Base-by-base conservation (phyloP, 805 yeast species). In the Metschnikowia cubensis region DNA sequence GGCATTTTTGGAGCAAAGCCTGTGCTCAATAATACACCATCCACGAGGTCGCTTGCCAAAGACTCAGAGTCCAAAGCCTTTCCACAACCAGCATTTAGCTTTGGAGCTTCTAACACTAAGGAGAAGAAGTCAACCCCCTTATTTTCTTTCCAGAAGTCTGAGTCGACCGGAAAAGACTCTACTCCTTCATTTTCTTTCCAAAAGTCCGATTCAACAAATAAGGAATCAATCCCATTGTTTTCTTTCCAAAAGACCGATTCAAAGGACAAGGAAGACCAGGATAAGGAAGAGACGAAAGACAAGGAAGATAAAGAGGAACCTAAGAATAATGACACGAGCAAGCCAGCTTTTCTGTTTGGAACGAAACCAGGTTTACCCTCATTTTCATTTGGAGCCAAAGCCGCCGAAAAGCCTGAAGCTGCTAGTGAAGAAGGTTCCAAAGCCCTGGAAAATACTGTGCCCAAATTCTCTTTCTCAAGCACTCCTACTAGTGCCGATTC, bases 1-100 rank as follows among this genome's bases (percentile, higher is more conserved):
- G 41, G 41, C n/a, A 31, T 38, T 8, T 38, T 41, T 32, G 44
- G 35, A 8, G 31, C 44, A 11, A 41, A 41, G 29, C 44, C 44
- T 18, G 22, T 8, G 17, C 20, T 32, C 25, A 41, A 41, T 36
- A 38, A 22, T 38, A 22, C 18, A 14, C 10, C 10, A 21, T 18
- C 41, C 41, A 22, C 31, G 14, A 22, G 31, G 14, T 22, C 32
- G 17, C 32, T 22, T 14, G 13, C 44, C 15, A 32, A 31, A 18
- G 35, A 21, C 18, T n/a, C 31, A 6, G 38, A 33, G 15, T 8
- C 32, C 21, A 21, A 22, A 33, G 20, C 25, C 33, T 34, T 38
- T 34, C 17, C 45, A 11, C 14, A 21, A 34, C 45, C 45, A n/a
- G 18, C 32, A 21, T 42, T 34, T 13, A 42, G 37, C 35, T 42